These are phyloP conservation scores for Fusarium robinianum DNA, from an alignment of 2,329 filamentous ascomycete genomes.

Conservation along the genomic window DNA sequence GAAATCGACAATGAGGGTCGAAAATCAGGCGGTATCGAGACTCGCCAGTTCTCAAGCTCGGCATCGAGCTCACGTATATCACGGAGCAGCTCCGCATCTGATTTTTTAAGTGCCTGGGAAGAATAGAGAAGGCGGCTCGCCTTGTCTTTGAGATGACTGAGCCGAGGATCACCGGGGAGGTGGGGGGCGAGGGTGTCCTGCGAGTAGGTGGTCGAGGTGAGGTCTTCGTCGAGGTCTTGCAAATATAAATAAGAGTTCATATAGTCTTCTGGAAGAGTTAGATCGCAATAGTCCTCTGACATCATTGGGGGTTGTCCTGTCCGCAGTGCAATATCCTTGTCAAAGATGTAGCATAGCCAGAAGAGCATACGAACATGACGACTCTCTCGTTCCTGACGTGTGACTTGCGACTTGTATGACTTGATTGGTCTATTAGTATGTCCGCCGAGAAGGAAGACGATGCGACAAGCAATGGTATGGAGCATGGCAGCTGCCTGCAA, in stretches of 20 bases:
- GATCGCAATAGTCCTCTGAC: conserved; percentile 45
- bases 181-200: conserved; percentile 38
- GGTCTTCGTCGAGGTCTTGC: neutral
- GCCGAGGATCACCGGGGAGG: conserved; percentile 51
- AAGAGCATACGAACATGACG: conserved; percentile 51
- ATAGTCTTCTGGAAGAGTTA: conserved; percentile 34
- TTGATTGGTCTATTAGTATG: conserved; percentile 40
- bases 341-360: conserved; percentile 59
- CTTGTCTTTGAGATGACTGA: conserved; percentile 58
- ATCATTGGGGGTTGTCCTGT: conserved; percentile 58
- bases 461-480: conserved; percentile 50
- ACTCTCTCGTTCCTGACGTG: conserved; percentile 34
- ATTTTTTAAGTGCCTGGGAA: conserved; percentile 50
- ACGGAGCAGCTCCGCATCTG: conserved; percentile 57
- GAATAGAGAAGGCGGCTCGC: conserved; percentile 56
- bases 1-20: conserved; percentile 53
- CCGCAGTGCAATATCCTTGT: conserved; percentile 60
- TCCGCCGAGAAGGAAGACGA: conserved; percentile 54
- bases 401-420: conserved; percentile 15
- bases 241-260: conserved; percentile 29
- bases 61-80: conserved; percentile 61
- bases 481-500: conserved; percentile 52
- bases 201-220: neutral
- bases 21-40: conserved; percentile 50
- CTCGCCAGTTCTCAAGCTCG: conserved; percentile 59